Conservation (phyloP, 331 rosid species). For the Cydonia oblonga region DNA sequence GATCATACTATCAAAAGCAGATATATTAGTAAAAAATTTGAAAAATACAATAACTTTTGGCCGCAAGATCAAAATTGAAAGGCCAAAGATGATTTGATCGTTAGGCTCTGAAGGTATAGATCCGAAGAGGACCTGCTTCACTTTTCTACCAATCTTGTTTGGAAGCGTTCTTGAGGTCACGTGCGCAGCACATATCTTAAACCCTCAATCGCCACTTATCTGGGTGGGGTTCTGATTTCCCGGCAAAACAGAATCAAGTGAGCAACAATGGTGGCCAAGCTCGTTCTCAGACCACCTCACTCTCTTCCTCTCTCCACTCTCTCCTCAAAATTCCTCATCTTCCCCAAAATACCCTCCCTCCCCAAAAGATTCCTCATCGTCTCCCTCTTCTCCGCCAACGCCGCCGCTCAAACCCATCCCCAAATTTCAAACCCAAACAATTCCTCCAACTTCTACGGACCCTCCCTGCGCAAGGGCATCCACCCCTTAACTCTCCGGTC, state of each 20-base stretch:
- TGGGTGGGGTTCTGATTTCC: neutral
- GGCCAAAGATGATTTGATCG: too few species aligned
- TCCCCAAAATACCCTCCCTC: slow-evolving; percentile 12
- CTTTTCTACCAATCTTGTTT: too few species aligned
- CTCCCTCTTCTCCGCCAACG: slow-evolving; percentile 10
- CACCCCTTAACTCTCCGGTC: slow-evolving; percentile 7
- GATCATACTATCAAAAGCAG: accelerated
- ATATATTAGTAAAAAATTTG: too few species aligned
- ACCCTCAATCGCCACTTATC: too few species aligned
- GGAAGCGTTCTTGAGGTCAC: too few species aligned
- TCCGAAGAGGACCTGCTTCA: too few species aligned
- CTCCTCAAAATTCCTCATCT: slow-evolving; percentile 9
- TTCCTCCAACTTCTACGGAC: slow-evolving; percentile 39
- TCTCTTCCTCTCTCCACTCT: slow-evolving; percentile 15
- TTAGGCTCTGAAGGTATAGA: too few species aligned
- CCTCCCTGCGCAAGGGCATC: slow-evolving; percentile 57
- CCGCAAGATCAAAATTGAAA: too few species aligned
- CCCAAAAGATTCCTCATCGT: slow-evolving; percentile 13
- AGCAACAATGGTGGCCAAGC: slow-evolving; percentile 19
- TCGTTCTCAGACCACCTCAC: slow-evolving; percentile 41
- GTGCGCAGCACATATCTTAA: too few species aligned
- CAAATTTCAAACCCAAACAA: slow-evolving; percentile 4
- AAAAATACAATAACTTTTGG: too few species aligned
- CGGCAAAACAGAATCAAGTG: neutral
- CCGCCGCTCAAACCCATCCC: slow-evolving; percentile 12